Evolutionary conservation across 257 asterid species (phyloP).

Genomic region (Solanum lignicaule): DNA sequence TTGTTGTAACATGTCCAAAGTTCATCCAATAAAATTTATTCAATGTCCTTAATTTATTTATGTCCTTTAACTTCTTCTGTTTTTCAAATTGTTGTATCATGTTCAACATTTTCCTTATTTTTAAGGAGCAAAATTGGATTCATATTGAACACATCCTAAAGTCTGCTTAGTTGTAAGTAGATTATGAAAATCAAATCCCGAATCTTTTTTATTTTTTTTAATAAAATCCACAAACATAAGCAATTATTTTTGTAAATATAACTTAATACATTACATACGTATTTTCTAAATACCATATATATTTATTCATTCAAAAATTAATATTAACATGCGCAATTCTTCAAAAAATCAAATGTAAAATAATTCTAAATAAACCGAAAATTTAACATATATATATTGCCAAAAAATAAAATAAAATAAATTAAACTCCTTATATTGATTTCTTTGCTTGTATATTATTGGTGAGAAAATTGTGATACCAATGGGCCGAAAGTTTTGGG

Average conservation of each 20-base stretch:
- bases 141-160: background rate
- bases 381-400: background rate
- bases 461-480: constrained; percentile 47
- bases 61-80: background rate
- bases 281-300: background rate
- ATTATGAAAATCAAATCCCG: too few relatives aligned
- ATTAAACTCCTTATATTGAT: background rate
- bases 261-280: background rate
- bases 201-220: too few relatives aligned
- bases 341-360: background rate
- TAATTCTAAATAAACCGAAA: background rate
- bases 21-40: background rate
- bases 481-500: constrained; percentile 52
- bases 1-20: background rate
- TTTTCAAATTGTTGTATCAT: background rate
- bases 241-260: background rate
- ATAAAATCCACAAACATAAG: background rate
- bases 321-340: background rate
- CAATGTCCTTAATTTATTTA: background rate
- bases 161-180: background rate
- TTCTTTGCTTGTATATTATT: background rate
- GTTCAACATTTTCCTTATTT: too few relatives aligned
- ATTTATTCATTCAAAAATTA: background rate
- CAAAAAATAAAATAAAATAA: background rate
- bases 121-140: too few relatives aligned